Base-by-base conservation (phyloP, 345 rosid species). In the Trapa incisa region DNA sequence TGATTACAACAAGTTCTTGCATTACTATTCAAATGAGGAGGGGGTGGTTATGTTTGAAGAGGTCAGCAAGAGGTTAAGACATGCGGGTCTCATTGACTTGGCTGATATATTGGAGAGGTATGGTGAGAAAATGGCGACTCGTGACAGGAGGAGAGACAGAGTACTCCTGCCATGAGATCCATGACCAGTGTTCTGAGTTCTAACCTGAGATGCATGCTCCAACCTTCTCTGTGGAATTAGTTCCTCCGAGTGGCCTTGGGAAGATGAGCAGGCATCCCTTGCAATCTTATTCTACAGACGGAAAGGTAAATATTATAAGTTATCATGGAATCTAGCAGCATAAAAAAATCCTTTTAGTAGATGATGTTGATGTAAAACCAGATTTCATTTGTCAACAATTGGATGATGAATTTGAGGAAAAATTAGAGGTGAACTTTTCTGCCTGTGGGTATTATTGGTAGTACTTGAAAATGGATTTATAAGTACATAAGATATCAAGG, bases 111-210 rank as follows among this genome's bases (percentile, higher is more conserved):
- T 89, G 11, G 73, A 81, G 70, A 85, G 96, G 70, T 86, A 80
- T 73, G 96, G 93, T 1, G 81, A 85, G 81, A 92, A 89, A 75
- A 92, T 92, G 98, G 80, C 93, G 38, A 87, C 96, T 9, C 68
- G 96, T 58, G 91, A 89, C 52, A 77, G 96, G 77, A 85, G 98
- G 75, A 86, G 87, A 77, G 73, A 79, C 16, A 80, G 88, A 76
- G 73, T 68, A 56, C 8, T 64, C 42, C 74, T 32, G 10, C 38
- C 60, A 22, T 17, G 17, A n/a, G 32, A 29, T 16, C 32, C 57
- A 15, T 52, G 4, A 22, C 29, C 29, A 52, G 29, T 52, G 57
- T 8, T 52, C 29, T 52, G 17, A 17, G 43, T 41, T 41, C 43
- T 41, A 52, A 52, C 4, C 3, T 17, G 57, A 4, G 22, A 14